Evolutionary conservation across 2,329 filamentous ascomycete genomes (phyloP).

Genomic region (Bipolaris sorokiniana): DNA sequence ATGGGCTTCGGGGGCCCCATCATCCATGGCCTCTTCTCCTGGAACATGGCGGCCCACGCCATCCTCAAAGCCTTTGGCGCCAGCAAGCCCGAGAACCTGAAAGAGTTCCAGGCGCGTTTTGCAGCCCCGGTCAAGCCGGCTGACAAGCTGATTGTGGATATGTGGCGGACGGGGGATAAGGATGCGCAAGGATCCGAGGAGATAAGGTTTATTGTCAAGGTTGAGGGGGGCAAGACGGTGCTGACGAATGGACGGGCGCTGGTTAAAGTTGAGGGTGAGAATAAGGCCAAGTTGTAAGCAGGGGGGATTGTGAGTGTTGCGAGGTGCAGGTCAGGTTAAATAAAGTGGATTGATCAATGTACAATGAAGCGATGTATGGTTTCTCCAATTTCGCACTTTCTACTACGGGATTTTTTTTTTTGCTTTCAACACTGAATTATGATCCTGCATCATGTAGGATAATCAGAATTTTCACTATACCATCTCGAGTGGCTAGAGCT

Average conservation of each 20-base stretch:
- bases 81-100: constrained; percentile 79
- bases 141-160: constrained; percentile 79
- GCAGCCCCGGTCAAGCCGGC: constrained; percentile 83
- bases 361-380: no score
- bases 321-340: no score
- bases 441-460: no score
- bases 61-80: constrained; percentile 75
- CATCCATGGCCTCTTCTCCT: constrained; percentile 87
- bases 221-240: constrained; percentile 82
- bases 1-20: constrained; percentile 93
- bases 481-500: no score
- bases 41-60: constrained; percentile 78
- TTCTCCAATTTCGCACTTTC: no score
- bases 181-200: constrained; percentile 75
- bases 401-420: no score
- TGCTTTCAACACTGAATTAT: no score
- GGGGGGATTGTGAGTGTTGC: neutral
- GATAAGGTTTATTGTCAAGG: constrained; percentile 77
- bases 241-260: constrained; percentile 85
- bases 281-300: constrained; percentile 48
- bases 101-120: constrained; percentile 88
- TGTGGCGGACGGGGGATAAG: constrained; percentile 76
- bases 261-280: constrained; percentile 66
- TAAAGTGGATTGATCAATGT: no score
- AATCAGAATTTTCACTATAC: no score